Base-by-base conservation (phyloP, 306 rosid genomes). In the Alnus glutinosa region DNA sequence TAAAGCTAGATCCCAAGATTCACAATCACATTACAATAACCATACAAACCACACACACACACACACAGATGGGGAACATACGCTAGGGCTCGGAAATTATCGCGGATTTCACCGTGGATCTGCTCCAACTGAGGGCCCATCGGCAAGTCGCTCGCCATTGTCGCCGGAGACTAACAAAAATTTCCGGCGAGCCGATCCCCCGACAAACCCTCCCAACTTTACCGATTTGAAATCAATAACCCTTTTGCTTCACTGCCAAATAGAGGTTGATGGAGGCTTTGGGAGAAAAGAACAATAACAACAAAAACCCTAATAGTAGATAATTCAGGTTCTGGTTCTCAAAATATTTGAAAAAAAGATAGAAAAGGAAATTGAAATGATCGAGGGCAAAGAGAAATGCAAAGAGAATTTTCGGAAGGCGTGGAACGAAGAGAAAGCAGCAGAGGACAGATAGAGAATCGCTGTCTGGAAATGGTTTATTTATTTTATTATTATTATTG, bases 31-130 rank as follows among this genome's bases (percentile, higher is more conserved):
- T 7, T 49, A 46, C 70, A 50, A 30, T 36, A 14, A 37, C 49
- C 13, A 64, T 15, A 23, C 10, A 44, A 30, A 52, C 16, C 18
- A 69, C 4, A 47, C 5, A 50, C 15, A 9, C 15, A 9, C 9
- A 78, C 18, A 44, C 58, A 61, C 13, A 58, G 2, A 36, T 32
- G 37, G 68, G 44, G 71, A 71, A 80, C 98, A 79, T 89, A 96
- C 99, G 98, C 86, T 15, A 96, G 96, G 71, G 94, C 93, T 16
- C 98, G 99, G 71, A 93, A 89, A 84, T 88, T 69, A 77, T 96
- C 99, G 72, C 85, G 92, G 86, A 96, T 96, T 91, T 96, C 97
- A 32, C 98, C 97, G 58, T 96, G 96, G 96, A 93, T 96, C 98
- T 93, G 99, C 91, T 96, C 99, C 78, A 96, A 86, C 87, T 93